phyloP scores from a whole-genome alignment of 495 filamentous ascomycete species.

The Penicillium bialowiezense region DNA sequence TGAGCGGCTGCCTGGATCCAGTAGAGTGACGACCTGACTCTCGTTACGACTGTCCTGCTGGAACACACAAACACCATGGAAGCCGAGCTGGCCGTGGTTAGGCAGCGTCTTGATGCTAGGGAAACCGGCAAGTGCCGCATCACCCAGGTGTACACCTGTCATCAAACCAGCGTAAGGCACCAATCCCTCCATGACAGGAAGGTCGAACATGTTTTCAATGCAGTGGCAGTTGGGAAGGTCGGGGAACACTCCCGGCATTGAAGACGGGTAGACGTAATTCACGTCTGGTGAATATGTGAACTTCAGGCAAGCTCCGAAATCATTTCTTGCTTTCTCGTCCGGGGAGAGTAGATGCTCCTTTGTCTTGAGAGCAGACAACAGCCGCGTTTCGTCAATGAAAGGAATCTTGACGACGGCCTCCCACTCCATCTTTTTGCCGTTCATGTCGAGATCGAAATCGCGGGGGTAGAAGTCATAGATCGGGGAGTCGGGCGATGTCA shows the following conservation, averaged over 20 bases:
- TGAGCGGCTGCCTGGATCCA: constrained; percentile 68
- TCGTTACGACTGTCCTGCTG: constrained; percentile 95
- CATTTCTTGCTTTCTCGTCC: constrained; percentile 77
- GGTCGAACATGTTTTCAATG: constrained; percentile 90
- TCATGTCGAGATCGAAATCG: constrained; percentile 98
- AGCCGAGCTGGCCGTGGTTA: constrained; percentile 73
- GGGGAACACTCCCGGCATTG: constrained; percentile 86
- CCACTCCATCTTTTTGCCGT: constrained; percentile 99
- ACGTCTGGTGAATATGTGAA: constrained; percentile 80
- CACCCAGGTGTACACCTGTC: constrained; percentile 80
- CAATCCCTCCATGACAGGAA: constrained; percentile 87
- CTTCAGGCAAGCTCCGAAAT: constrained; percentile 87
- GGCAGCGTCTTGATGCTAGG: constrained; percentile 82
- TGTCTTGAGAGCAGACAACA: constrained; percentile 80
- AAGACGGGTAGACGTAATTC: constrained; percentile 79
- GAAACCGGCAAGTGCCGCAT: constrained; percentile 83
- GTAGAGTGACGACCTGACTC: constrained; percentile 87
- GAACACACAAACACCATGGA: constrained; percentile 95
- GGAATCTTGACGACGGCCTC: constrained; percentile 99
- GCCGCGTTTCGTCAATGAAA: constrained; percentile 88
- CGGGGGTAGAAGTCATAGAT: constrained; percentile 98
- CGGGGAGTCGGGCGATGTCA: constrained; percentile 87
- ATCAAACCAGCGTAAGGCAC: constrained; percentile 83
- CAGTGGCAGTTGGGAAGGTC: constrained; percentile 85
- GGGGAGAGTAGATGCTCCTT: constrained; percentile 73